phyloP scores from a whole-genome alignment of 192 early-diverging fungal genomes.

The Linnemannia elongata region DNA sequence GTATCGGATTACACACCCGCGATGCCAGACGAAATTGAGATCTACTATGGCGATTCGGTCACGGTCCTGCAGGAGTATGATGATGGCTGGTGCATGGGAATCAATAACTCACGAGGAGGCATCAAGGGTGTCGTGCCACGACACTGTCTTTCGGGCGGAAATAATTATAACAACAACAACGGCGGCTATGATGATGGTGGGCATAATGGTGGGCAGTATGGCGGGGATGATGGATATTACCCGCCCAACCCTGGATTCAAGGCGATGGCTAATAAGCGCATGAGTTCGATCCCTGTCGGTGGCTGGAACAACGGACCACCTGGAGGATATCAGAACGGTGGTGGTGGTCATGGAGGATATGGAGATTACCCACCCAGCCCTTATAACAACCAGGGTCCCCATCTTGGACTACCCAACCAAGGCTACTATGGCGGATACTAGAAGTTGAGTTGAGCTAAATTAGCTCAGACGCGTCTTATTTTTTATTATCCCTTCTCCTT shows the following conservation, averaged over 20 bases:
- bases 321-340: background rate
- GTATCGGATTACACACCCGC: conserved; percentile 65
- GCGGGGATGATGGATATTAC: conserved; percentile 28
- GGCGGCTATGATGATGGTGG: conserved; percentile 18
- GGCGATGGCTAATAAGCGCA: conserved; percentile 43
- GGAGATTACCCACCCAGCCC: conserved; percentile 18
- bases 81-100: conserved; percentile 71
- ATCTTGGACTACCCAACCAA: conserved; percentile 4
- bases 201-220: background rate
- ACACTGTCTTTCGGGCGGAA: conserved; percentile 60
- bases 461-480: background rate
- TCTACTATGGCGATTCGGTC: conserved; percentile 67
- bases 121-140: conserved; percentile 68
- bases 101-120: conserved; percentile 62
- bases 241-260: conserved; percentile 48
- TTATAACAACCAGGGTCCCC: background rate
- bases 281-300: conserved; percentile 43
- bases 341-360: conserved; percentile 14
- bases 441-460: background rate
- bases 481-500: background rate
- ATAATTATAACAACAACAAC: background rate
- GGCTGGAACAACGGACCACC: conserved; percentile 32
- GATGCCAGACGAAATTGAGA: conserved; percentile 69
- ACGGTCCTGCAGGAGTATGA: conserved; percentile 67
- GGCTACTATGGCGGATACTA: conserved; percentile 30